Evolutionary conservation across 176 grass and related monocot genomes (phyloP).

Genomic region (bread wheat (Triticum aestivum)): IWGSC_CS_RefSeq_v2.1 NC_057802.1:50541042-50541541

Average conservation of each 20-base stretch:
- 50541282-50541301: not conserved
- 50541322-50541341: not conserved
- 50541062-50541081: not conserved
- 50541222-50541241: conserved; percentile 47
- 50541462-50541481: not conserved
- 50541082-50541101: not conserved
- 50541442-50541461: not conserved
- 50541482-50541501: not conserved
- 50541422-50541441: not conserved
- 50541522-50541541: not conserved
- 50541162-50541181: conserved; percentile 22
- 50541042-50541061: not conserved
- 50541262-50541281: conserved; percentile 79
- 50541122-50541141: conserved; percentile 31
- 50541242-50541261: conserved; percentile 70
- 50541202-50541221: conserved; percentile 15
- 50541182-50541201: conserved; percentile 20
- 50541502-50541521: not conserved
- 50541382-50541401: not conserved
- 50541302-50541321: not conserved
- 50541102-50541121: not conserved
- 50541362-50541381: too few relatives aligned
- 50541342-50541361: not conserved
- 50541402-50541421: not conserved
- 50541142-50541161: conserved; percentile 22